Conservation (phyloP, 768 basidiomycete species). For the Tubosaeta sp. region DNA sequence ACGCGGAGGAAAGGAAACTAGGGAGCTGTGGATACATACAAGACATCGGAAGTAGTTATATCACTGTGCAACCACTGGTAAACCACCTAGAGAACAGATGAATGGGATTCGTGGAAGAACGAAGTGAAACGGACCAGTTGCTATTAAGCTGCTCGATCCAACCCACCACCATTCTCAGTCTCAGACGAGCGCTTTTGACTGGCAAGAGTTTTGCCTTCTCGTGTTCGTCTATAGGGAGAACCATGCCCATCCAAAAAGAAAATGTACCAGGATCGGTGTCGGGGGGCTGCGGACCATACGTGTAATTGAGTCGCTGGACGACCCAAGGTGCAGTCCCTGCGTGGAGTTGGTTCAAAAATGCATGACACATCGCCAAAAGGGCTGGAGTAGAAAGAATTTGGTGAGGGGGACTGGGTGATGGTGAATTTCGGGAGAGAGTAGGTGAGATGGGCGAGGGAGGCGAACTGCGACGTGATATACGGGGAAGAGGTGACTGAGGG, state of each 20-base stretch:
- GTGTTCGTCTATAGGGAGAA: slow-evolving; percentile 88
- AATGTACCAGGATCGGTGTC: slow-evolving; percentile 60
- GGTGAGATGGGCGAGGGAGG: slow-evolving; percentile 1
- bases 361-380: slow-evolving; percentile 52
- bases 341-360: slow-evolving; percentile 57
- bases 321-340: slow-evolving; percentile 89
- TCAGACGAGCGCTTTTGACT: slow-evolving; percentile 69
- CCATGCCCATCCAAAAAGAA: slow-evolving; percentile 86
- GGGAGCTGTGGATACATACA: slow-evolving; percentile 11
- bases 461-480: slow-evolving; percentile 11
- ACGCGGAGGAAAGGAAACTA: neutral
- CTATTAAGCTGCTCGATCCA: slow-evolving; percentile 84
- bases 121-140: slow-evolving; percentile 42
- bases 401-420: neutral
- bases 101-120: slow-evolving; percentile 16
- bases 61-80: slow-evolving; percentile 62
- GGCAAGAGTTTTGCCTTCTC: slow-evolving; percentile 86
- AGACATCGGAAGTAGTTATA: slow-evolving; percentile 23
- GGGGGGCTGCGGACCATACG: slow-evolving; percentile 72
- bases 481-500: slow-evolving; percentile 15
- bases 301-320: slow-evolving; percentile 76
- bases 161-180: slow-evolving; percentile 81
- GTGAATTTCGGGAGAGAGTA: slow-evolving; percentile 3
- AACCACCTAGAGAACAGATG: slow-evolving; percentile 59
- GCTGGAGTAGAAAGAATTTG: slow-evolving; percentile 18